Conservation (phyloP, 75 land plant species). For the Selaginella moellendorffii region DNA sequence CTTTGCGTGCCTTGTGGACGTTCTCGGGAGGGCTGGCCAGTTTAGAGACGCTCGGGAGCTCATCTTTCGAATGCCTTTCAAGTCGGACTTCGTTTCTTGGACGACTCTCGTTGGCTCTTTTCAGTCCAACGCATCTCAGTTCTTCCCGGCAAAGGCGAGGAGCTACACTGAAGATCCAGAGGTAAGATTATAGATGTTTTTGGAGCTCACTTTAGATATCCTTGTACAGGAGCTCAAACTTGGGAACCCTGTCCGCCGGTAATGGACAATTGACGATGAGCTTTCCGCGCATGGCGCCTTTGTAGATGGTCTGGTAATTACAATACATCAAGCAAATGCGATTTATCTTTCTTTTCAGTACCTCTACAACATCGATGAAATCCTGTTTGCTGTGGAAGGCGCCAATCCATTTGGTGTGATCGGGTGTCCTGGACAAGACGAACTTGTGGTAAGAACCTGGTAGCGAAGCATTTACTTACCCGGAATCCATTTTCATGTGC, state of each 20-base stretch:
- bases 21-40: background rate
- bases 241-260: background rate
- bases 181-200: too few species aligned
- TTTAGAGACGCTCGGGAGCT: background rate
- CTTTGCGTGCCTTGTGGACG: background rate
- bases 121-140: too few species aligned
- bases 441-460: too few species aligned
- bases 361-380: slow-evolving; percentile 88
- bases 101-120: background rate
- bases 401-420: slow-evolving; percentile 94
- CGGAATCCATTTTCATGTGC: slow-evolving; percentile 99
- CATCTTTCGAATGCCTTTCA: background rate
- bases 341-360: slow-evolving; percentile 14
- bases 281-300: background rate
- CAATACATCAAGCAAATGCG: background rate
- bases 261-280: background rate
- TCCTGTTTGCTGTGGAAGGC: slow-evolving; percentile 69
- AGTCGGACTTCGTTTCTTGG: background rate
- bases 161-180: too few species aligned
- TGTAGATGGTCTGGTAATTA: background rate
- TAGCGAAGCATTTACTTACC: slow-evolving; percentile 30
- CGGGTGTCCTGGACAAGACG: slow-evolving; percentile 45
- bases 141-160: too few species aligned
- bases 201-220: too few species aligned
- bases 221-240: background rate